Percentiles rank a stretch among this genome's conserved stretches.
Conservation (phyloP, 192 early-diverging fungal genomes). For the Podochytrium sp. region DNA sequence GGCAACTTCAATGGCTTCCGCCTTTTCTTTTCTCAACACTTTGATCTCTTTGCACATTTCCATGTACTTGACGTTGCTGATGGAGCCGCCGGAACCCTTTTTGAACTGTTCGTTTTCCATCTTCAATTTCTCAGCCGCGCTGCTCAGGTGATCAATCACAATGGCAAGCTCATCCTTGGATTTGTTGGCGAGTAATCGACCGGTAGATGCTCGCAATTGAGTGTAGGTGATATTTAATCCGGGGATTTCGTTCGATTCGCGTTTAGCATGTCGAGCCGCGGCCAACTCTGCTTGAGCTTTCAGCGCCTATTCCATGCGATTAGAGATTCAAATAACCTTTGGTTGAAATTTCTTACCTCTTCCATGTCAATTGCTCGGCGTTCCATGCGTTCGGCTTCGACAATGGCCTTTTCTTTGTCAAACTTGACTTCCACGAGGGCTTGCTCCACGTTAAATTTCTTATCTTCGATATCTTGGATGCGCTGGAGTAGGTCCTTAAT, state of each 20-base stretch:
- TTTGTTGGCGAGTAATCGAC: conserved; percentile 31
- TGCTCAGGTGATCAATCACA: conserved; percentile 39
- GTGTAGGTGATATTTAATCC: conserved; percentile 37
- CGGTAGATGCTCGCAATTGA: conserved; percentile 27
- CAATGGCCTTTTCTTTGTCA: conserved; percentile 30
- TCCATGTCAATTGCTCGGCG: conserved; percentile 31
- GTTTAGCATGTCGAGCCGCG: conserved; percentile 11
- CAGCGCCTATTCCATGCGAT: conserved; percentile 23
- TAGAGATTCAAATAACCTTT: neutral
- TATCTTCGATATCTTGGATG: conserved; percentile 35
- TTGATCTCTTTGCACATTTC: conserved; percentile 44
- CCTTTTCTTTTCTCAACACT: conserved; percentile 38
- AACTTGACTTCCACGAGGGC: conserved; percentile 22
- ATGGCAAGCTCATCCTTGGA: conserved; percentile 31
- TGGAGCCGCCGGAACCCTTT: conserved; percentile 13
- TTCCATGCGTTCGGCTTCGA: conserved; percentile 5
- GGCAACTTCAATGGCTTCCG: conserved; percentile 14
- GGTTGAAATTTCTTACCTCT: conserved; percentile 21
- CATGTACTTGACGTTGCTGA: conserved; percentile 40
- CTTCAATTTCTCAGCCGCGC: conserved; percentile 32
- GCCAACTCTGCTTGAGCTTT: conserved; percentile 14
- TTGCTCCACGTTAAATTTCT: conserved; percentile 30
- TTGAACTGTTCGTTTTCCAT: conserved; percentile 38
- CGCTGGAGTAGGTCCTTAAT: conserved; percentile 45
- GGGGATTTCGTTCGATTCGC: conserved; percentile 32